Percentiles rank a stretch among this genome's conserved stretches.
These are phyloP conservation scores for Candida adriatica DNA, from an alignment of 805 yeast genomes.

Conservation along the genomic window DNA sequence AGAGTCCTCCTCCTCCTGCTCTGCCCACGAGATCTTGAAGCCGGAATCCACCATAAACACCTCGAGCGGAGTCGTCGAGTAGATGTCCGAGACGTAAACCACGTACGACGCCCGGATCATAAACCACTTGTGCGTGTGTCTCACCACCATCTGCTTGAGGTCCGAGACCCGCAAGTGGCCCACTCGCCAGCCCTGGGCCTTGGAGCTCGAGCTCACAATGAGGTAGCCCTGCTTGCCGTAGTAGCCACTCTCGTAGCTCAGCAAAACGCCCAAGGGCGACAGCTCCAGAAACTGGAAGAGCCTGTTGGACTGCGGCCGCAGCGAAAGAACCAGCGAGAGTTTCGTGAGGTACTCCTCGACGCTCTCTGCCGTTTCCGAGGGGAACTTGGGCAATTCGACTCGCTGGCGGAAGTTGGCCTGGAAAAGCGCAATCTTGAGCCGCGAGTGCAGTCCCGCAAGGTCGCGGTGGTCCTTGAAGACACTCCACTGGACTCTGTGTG, in stretches of 20 bases:
- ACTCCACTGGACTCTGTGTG: conserved; percentile 72
- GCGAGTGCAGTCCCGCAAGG: conserved; percentile 61
- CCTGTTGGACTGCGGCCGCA: conserved; percentile 76
- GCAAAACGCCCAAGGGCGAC: conserved; percentile 77
- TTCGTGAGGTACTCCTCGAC: conserved; percentile 64
- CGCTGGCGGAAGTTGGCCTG: conserved; percentile 26
- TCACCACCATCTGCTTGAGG: conserved; percentile 76
- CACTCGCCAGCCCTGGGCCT: conserved; percentile 92
- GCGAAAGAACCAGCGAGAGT: conserved; percentile 49
- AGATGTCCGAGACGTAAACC: conserved; percentile 77
- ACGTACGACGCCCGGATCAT: conserved; percentile 79
- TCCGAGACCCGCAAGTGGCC: conserved; percentile 79
- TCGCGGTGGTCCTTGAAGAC: conserved; percentile 69
- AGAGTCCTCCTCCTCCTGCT: conserved; percentile 30
- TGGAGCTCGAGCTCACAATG: conserved; percentile 74
- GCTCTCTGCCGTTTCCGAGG: conserved; percentile 14
- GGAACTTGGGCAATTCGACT: conserved; percentile 27
- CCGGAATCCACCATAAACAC: conserved; percentile 80
- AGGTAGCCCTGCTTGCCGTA: conserved; percentile 88
- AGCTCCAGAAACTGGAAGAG: conserved; percentile 84
- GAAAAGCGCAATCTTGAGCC: conserved; percentile 48
- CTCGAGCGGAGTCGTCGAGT: conserved; percentile 83
- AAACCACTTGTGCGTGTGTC: conserved; percentile 93
- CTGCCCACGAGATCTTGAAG: conserved; percentile 53
- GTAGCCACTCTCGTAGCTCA: conserved; percentile 74